Evolutionary conservation across 345 rosid genomes (phyloP).

Genomic region (Cardamine chenopodiifolia): DNA sequence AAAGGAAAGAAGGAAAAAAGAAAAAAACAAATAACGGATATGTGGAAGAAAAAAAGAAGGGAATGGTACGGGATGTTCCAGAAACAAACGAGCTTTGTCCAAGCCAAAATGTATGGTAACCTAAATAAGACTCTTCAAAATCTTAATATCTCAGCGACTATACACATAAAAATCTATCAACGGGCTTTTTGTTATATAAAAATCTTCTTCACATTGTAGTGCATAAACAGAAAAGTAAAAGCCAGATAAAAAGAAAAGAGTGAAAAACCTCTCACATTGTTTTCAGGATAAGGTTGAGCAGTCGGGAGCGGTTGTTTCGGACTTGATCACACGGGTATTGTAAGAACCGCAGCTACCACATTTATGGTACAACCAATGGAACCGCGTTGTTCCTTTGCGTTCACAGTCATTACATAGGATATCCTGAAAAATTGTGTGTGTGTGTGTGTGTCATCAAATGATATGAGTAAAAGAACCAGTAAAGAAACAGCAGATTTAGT

Average conservation of each 20-base stretch:
- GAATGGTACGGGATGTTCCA: slow-evolving; percentile 1
- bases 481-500: slow-evolving; percentile 11
- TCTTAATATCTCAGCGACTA: slow-evolving; percentile 36
- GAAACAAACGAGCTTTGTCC: slow-evolving; percentile 26
- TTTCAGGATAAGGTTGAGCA: slow-evolving; percentile 46
- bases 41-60: slow-evolving; percentile 13
- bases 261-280: slow-evolving; percentile 24
- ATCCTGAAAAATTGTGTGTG: slow-evolving; percentile 47
- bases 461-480: not conserved
- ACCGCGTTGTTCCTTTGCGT: slow-evolving; percentile 59
- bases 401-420: slow-evolving; percentile 83
- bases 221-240: slow-evolving; percentile 11
- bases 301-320: slow-evolving; percentile 43
- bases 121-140: slow-evolving; percentile 41
- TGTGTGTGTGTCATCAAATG: not conserved
- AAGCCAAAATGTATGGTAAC: slow-evolving; percentile 38
- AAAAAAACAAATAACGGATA: slow-evolving; percentile 15
- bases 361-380: slow-evolving; percentile 93
- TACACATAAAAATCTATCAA: slow-evolving; percentile 40
- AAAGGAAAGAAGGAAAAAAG: not conserved
- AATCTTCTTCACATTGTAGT: slow-evolving; percentile 35
- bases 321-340: slow-evolving; percentile 80
- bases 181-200: slow-evolving; percentile 20
- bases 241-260: not conserved
- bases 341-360: slow-evolving; percentile 75